phyloP scores from a whole-genome alignment of 257 asterid species.

The Paulownia fortunei region DNA sequence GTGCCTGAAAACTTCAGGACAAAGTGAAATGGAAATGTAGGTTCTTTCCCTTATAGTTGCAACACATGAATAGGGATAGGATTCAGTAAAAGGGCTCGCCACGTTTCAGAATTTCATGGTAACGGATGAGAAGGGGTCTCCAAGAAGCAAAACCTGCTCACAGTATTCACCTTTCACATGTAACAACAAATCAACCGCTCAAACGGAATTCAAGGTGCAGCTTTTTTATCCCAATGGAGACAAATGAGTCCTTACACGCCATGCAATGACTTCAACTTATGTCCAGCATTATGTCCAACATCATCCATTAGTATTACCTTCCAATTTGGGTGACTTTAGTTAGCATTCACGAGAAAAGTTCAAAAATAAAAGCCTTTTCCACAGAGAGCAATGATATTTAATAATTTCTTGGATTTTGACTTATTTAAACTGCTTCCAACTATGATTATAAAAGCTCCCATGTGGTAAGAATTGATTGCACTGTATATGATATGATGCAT shows the following conservation, averaged over 20 bases:
- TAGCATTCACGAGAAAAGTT: conserved; percentile 26
- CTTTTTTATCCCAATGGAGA: conserved; percentile 27
- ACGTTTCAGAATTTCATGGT: conserved; percentile 13
- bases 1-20: background rate
- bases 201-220: conserved; percentile 16
- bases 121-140: conserved; percentile 15
- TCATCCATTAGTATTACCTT: conserved; percentile 22
- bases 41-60: conserved; percentile 12
- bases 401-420: background rate
- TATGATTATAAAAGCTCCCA: background rate
- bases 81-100: background rate
- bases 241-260: conserved; percentile 25
- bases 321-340: conserved; percentile 21
- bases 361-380: background rate
- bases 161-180: conserved; percentile 21
- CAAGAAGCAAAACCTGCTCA: conserved; percentile 9
- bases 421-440: background rate
- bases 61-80: background rate
- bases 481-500: background rate
- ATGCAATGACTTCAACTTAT: conserved; percentile 36
- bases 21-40: background rate
- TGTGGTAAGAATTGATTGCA: conserved; percentile 9
- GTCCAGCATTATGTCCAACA: conserved; percentile 9
- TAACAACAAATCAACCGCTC: conserved; percentile 25
- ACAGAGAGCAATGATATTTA: conserved; percentile 11